Conservation (phyloP, 805 yeast species). For the Ogataea angusta region DNA sequence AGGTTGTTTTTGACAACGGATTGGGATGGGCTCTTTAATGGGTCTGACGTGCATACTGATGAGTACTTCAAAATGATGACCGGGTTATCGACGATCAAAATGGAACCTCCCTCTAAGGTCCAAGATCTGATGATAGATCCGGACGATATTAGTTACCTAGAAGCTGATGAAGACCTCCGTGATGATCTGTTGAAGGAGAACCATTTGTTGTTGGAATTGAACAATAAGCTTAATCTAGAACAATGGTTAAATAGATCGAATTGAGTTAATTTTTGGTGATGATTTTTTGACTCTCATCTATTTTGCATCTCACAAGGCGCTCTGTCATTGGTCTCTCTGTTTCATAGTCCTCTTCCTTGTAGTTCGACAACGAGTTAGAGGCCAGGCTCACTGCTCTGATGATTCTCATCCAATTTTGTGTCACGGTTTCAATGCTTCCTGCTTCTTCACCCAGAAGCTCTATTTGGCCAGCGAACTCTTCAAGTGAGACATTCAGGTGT, state of each 20-base stretch:
- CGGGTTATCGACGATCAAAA: slow-evolving; percentile 9
- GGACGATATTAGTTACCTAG: slow-evolving; percentile 15
- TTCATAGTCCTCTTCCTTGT: slow-evolving; percentile 42
- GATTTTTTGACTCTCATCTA: slow-evolving; percentile 39
- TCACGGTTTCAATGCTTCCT: slow-evolving; percentile 53
- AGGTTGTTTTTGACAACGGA: slow-evolving; percentile 53
- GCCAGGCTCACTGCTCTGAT: slow-evolving; percentile 61
- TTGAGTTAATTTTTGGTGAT: slow-evolving; percentile 13
- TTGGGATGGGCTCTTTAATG: slow-evolving; percentile 40
- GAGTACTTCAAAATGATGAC: slow-evolving; percentile 15
- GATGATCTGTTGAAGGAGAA: slow-evolving; percentile 15
- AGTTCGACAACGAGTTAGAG: slow-evolving; percentile 45
- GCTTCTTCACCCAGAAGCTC: slow-evolving; percentile 54
- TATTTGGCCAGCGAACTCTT: slow-evolving; percentile 45
- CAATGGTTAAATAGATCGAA: slow-evolving; percentile 27
- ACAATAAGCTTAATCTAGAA: slow-evolving; percentile 20
- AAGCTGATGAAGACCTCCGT: slow-evolving; percentile 2
- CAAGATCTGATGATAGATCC: slow-evolving; percentile 12
- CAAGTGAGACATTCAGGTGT: slow-evolving; percentile 44
- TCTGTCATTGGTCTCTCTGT: slow-evolving; percentile 56
- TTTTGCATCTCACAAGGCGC: slow-evolving; percentile 55
- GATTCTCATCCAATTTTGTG: slow-evolving; percentile 65
- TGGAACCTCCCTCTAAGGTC: slow-evolving; percentile 11
- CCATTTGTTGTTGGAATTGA: slow-evolving; percentile 16
- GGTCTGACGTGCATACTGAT: slow-evolving; percentile 13